Percentiles rank a stretch among this genome's conserved stretches.
Conservation (phyloP, 148 eudicot genomes). For the Dianthus caryophyllus region DNA sequence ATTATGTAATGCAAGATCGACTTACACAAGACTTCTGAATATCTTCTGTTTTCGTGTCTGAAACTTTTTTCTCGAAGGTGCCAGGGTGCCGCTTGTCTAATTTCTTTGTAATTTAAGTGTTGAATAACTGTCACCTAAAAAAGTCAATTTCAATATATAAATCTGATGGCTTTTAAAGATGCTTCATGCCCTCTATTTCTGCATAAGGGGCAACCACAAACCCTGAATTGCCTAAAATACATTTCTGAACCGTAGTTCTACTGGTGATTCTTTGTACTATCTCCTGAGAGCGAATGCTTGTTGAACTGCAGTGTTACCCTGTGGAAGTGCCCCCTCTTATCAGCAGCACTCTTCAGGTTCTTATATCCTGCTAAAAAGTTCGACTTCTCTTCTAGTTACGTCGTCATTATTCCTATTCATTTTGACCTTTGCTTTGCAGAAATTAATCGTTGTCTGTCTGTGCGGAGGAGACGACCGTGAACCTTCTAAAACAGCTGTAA, state of each 20-base stretch:
- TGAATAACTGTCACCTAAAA: too few species aligned
- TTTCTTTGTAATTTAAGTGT: background rate
- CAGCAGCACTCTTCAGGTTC: constrained; percentile 82
- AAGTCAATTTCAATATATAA: too few species aligned
- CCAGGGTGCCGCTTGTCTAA: background rate
- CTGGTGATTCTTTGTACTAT: background rate
- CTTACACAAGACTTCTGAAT: background rate
- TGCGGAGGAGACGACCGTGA: constrained; percentile 82
- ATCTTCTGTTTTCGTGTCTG: background rate
- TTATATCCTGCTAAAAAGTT: background rate
- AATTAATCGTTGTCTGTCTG: constrained; percentile 72
- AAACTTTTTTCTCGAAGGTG: background rate
- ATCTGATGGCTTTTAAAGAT: constrained; percentile 1
- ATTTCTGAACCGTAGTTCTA: background rate
- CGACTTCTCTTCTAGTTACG: constrained; percentile 12
- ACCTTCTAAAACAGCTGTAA: constrained; percentile 83
- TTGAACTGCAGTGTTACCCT: constrained; percentile 74
- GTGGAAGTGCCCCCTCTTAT: constrained; percentile 82
- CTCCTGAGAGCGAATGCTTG: constrained; percentile 2
- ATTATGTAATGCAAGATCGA: background rate
- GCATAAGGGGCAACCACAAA: background rate
- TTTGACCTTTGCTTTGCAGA: constrained; percentile 43
- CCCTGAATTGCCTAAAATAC: background rate
- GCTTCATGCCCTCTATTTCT: background rate
- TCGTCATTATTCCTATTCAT: constrained; percentile 11